These are phyloP conservation scores for Meripilus lineatus DNA, from an alignment of 1,284 basidiomycete species.

Conservation along the genomic window DNA sequence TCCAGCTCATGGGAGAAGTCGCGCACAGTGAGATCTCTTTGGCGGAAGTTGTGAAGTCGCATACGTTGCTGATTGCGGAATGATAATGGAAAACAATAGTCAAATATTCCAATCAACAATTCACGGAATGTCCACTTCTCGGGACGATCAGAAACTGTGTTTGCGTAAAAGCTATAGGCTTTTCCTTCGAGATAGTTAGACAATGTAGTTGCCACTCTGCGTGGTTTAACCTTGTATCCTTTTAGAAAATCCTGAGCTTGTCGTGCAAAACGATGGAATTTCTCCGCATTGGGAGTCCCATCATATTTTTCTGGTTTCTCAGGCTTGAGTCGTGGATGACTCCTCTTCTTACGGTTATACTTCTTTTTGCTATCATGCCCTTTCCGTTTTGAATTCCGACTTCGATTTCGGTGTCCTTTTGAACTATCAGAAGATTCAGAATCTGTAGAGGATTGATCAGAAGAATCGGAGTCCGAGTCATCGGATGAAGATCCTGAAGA, in stretches of 20 bases:
- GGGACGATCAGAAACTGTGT: conserved; percentile 21
- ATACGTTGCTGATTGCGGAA: conserved; percentile 22
- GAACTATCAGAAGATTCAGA: no score
- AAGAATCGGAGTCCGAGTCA: background rate
- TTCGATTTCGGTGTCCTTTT: background rate
- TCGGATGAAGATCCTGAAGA: background rate
- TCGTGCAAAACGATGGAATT: conserved; percentile 16
- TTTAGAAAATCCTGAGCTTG: conserved; percentile 10
- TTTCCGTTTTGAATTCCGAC: background rate
- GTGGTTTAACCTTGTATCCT: conserved; percentile 3
- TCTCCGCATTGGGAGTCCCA: conserved; percentile 11
- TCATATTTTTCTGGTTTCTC: conserved; percentile 13
- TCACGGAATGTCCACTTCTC: conserved; percentile 15
- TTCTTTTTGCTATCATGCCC: no score
- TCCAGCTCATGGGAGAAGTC: conserved; percentile 29
- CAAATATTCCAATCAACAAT: conserved; percentile 35
- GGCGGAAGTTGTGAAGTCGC: conserved; percentile 12
- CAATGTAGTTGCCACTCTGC: background rate
- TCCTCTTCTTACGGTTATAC: conserved; percentile 4
- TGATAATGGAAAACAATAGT: conserved; percentile 39
- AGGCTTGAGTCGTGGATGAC: conserved; percentile 12
- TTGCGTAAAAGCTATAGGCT: conserved; percentile 36
- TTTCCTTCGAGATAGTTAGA: conserved; percentile 25
- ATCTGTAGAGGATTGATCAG: background rate
- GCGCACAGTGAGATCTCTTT: conserved; percentile 13